phyloP scores from a whole-genome alignment of 148 eudicot genomes.

The Camellia sinensis region DNA sequence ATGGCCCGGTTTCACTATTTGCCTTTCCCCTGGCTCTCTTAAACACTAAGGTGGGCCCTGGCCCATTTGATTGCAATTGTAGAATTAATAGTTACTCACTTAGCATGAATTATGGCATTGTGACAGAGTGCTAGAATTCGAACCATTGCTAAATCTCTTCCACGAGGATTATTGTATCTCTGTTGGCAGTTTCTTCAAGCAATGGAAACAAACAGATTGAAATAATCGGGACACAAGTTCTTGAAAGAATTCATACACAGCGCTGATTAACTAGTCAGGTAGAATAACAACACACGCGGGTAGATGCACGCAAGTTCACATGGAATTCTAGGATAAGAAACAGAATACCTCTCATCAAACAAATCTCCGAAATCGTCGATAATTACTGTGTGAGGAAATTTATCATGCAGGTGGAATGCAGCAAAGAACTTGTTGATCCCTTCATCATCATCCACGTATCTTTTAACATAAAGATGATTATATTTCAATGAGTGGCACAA shows the following conservation, averaged over 20 bases:
- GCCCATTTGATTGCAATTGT: neutral
- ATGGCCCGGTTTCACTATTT: conserved; percentile 49
- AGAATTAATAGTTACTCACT: conserved; percentile 37
- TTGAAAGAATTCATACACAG: neutral
- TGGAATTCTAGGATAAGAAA: neutral
- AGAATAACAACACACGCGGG: neutral
- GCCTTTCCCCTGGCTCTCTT: too few species aligned
- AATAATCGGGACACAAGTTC: neutral
- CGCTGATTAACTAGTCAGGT: neutral
- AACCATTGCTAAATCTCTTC: conserved; percentile 80
- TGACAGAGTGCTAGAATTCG: conserved; percentile 69
- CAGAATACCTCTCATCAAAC: conserved; percentile 55
- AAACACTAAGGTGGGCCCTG: too few species aligned
- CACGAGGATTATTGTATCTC: conserved; percentile 63
- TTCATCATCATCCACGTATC: conserved; percentile 73
- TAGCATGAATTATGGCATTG: conserved; percentile 71
- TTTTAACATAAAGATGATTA: conserved; percentile 6
- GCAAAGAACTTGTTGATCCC: conserved; percentile 65
- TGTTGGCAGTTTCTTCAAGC: conserved; percentile 60
- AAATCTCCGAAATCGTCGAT: conserved; percentile 67
- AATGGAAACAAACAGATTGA: neutral
- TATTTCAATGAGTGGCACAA: neutral
- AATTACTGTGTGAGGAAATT: conserved; percentile 56
- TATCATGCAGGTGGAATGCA: conserved; percentile 62
- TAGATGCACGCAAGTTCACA: neutral